Evolutionary conservation across 2,329 filamentous ascomycete species (phyloP).

Genomic region (Aspergillus ochraceus): DNA sequence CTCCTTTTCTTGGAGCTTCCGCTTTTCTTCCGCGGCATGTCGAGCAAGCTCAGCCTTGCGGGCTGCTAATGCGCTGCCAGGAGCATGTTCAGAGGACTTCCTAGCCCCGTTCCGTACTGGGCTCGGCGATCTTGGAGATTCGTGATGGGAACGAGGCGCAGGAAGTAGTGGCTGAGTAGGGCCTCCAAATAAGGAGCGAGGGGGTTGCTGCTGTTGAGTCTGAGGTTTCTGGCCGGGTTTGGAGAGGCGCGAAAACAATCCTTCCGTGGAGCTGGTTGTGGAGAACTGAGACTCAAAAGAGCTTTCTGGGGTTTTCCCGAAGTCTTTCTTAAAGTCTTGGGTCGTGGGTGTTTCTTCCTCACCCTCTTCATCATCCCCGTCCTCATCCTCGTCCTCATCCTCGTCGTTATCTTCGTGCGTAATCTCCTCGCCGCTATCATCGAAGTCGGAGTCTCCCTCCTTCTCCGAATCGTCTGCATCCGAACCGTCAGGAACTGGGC

Average conservation of each 20-base stretch:
- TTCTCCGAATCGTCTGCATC: slow-evolving; percentile 34
- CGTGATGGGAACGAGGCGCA: slow-evolving; percentile 30
- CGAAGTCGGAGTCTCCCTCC: slow-evolving; percentile 42
- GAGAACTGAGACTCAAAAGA: slow-evolving; percentile 41
- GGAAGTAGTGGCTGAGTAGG: slow-evolving; percentile 41
- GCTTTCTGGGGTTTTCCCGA: slow-evolving; percentile 45
- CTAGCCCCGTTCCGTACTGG: slow-evolving; percentile 39
- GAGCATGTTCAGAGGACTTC: slow-evolving; percentile 34
- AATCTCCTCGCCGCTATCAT: slow-evolving; percentile 15
- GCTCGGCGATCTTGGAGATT: slow-evolving; percentile 48
- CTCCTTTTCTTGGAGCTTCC: slow-evolving; percentile 19
- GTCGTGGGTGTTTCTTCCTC: slow-evolving; percentile 30
- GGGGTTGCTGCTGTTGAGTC: slow-evolving; percentile 25
- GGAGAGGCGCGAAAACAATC: slow-evolving; percentile 41
- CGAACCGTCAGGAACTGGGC: slow-evolving; percentile 36
- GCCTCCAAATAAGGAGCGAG: slow-evolving; percentile 45
- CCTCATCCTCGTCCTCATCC: slow-evolving; percentile 16
- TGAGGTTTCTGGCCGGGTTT: slow-evolving; percentile 20
- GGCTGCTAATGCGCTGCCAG: slow-evolving; percentile 40
- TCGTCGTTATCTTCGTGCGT: slow-evolving; percentile 7
- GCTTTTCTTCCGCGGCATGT: slow-evolving; percentile 30
- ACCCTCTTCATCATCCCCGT: slow-evolving; percentile 22
- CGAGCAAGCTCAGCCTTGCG: slow-evolving; percentile 41
- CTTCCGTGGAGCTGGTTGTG: slow-evolving; percentile 39
- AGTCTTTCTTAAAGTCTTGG: slow-evolving; percentile 39